Evolutionary conservation across 345 rosid genomes (phyloP), one percentile per base, ranked within the genome.

Genomic region (Citrus inodora): DNA sequence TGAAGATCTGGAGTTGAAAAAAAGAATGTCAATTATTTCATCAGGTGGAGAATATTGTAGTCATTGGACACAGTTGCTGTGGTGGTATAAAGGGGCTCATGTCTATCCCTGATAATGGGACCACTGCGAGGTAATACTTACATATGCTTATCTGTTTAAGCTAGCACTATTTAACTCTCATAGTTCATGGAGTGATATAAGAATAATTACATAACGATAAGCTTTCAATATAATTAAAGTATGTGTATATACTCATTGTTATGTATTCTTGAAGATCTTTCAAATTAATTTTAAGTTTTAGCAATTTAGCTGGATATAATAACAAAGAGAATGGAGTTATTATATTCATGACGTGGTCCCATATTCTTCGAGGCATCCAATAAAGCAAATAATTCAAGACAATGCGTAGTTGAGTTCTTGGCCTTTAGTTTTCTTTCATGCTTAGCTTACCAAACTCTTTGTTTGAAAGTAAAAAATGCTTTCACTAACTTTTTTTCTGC

Each of bases 51-150:
- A 83, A 90, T 68, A 87, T 96, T 74, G 80, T 94, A 53, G 95
- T 96, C 62, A 92, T 96, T 76, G 99, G 99, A 8, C 99, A 96
- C 73, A 96, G 99, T 78, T 83, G 95, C 72, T 96, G 99, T 79
- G 99, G 99, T 40, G 99, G 99, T 61, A 96, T 94, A 70, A 91
- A 92, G 80, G 98, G 98, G 76, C 99, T 96, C 75, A 94, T 96
- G 98, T 79, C 88, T 25, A 85, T 88, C 75, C 88, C 94, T 0
- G 93, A 90, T 25, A 89, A 88, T n/a, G 94, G 90, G 74, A 37
- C 86, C 82, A 83, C 87, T 75, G 9, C 88, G 24, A 89, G 90
- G 96, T 87, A 84, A 81, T 24, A 42, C 22, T 19, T 8, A 1
- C 19, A 59, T 35, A 70, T 46, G 51, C 51, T 35, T 27, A 6